Percentiles rank a stretch among this genome's conserved stretches.
phyloP scores from a whole-genome alignment of 164 flowering plant species.

The Echeveria elegans region DNA sequence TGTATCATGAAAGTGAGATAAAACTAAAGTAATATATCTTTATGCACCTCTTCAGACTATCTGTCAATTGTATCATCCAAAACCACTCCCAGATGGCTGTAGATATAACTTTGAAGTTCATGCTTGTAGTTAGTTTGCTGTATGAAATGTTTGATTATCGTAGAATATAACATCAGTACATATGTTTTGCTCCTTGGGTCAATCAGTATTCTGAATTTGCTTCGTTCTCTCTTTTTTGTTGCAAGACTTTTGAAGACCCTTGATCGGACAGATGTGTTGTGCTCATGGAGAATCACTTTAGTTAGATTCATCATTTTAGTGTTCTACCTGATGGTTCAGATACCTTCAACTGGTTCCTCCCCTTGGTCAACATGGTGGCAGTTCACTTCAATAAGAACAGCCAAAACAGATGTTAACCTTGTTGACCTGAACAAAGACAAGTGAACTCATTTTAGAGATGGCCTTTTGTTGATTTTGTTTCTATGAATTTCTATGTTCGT shows the following conservation, averaged over 20 bases:
- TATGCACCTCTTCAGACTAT: neutral
- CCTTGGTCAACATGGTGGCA: neutral
- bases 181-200: neutral
- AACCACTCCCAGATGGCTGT: no score
- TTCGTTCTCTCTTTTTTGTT: neutral
- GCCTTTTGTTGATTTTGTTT: neutral
- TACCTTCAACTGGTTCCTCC: neutral
- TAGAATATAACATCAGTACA: neutral
- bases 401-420: neutral
- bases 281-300: neutral
- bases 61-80: no score
- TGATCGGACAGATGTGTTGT: neutral
- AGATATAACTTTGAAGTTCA: no score
- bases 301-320: neutral
- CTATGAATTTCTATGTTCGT: neutral
- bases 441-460: neutral
- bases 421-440: neutral
- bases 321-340: neutral
- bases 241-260: constrained; percentile 5
- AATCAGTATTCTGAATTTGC: neutral
- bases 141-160: neutral
- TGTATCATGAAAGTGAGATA: neutral
- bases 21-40: neutral
- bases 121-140: neutral
- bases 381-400: neutral